Percentiles rank a stretch among this genome's conserved stretches.
Evolutionary conservation across 169 alveolate species (phyloP).

Genomic region (Cryptosporidium sp.): DNA sequence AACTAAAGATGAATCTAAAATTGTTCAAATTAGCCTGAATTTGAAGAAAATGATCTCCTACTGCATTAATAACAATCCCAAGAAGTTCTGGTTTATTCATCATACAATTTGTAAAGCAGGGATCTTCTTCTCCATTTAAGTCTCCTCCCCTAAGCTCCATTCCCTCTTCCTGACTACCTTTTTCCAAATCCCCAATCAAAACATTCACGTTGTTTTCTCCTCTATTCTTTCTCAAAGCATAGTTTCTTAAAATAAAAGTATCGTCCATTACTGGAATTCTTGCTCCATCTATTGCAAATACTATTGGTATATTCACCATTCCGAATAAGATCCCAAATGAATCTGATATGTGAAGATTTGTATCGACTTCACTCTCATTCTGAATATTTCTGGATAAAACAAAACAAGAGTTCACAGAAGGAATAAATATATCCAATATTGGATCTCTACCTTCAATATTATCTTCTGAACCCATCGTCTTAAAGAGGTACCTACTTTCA

Average conservation of each 20-base stretch:
- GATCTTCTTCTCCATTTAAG: constrained; percentile 16
- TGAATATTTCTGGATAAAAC: constrained; percentile 10
- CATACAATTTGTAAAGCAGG: constrained; percentile 23
- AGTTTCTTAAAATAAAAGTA: constrained; percentile 33
- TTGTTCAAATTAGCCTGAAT: constrained; percentile 13
- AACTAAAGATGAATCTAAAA: constrained; percentile 67
- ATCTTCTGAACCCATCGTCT: constrained; percentile 5
- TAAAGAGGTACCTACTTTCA: neutral
- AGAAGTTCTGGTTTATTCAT: constrained; percentile 29
- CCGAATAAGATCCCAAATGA: constrained; percentile 35
- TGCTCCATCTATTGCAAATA: constrained; percentile 72
- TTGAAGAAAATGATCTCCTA: constrained; percentile 30
- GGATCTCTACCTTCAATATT: constrained; percentile 3
- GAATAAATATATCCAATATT: constrained; percentile 56
- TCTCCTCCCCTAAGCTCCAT: neutral
- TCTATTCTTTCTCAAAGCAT: neutral
- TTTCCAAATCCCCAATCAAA: neutral
- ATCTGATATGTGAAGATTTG: neutral
- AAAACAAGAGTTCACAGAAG: constrained; percentile 42
- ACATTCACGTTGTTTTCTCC: neutral
- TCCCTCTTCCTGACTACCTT: neutral
- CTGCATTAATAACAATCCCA: constrained; percentile 15
- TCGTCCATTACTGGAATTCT: constrained; percentile 62
- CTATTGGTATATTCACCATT: constrained; percentile 30
- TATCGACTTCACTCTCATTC: neutral